A percentile compares a stretch with the other conserved stretches of the same genome.
Conservation (phyloP, 257 asterid genomes). For the Solanum paucissectum region DNA sequence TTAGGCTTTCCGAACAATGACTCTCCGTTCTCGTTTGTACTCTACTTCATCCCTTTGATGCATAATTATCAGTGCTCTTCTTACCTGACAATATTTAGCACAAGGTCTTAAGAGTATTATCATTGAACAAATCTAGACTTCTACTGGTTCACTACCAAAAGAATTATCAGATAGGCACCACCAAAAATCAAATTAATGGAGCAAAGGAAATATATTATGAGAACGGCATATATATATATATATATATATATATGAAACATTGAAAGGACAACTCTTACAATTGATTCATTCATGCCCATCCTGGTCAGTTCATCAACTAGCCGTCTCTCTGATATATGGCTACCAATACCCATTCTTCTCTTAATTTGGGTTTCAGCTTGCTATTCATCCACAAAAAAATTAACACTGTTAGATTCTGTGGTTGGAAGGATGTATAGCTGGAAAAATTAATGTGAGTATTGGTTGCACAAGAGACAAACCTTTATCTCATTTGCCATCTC, state of each 20-base stretch:
- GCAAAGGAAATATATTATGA: not conserved
- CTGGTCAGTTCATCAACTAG: conserved; percentile 80
- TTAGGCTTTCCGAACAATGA: conserved; percentile 69
- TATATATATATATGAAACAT: not conserved
- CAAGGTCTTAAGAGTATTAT: not conserved
- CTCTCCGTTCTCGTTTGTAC: conserved; percentile 70
- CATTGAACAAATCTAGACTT: not conserved
- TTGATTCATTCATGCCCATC: conserved; percentile 90
- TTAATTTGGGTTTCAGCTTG: conserved; percentile 91
- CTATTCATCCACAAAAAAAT: conserved; percentile 24
- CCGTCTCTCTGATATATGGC: conserved; percentile 82
- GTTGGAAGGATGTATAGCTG: not conserved
- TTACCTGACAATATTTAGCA: conserved; percentile 37
- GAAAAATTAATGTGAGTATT: not conserved
- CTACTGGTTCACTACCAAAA: not conserved
- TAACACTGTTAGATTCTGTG: not conserved
- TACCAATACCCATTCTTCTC: conserved; percentile 96
- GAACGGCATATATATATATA: not conserved
- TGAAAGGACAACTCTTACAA: conserved; percentile 32
- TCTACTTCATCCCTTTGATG: conserved; percentile 97
- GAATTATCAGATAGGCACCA: not conserved
- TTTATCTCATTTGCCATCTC: conserved; percentile 85
- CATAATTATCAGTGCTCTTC: conserved; percentile 91
- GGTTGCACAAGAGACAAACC: conserved; percentile 23
- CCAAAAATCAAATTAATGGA: not conserved